Evolutionary conservation across 352 stramenopile species (phyloP).

Genomic region (Phytophthora agathidicida): DNA sequence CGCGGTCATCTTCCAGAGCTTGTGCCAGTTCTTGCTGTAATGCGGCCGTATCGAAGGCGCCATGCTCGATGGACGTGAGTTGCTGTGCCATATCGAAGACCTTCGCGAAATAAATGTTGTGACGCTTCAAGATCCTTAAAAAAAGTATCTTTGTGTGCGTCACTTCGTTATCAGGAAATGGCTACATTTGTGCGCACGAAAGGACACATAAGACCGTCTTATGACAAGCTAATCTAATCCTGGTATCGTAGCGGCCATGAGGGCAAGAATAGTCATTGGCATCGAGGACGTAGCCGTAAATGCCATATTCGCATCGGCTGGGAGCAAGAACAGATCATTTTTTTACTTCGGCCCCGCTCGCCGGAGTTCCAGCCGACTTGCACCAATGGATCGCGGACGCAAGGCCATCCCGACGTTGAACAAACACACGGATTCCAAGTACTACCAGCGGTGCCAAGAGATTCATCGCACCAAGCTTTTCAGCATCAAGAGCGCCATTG

Average conservation of each 20-base stretch:
- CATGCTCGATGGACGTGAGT: constrained; percentile 82
- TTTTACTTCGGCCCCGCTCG: not conserved
- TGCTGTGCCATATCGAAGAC: constrained; percentile 30
- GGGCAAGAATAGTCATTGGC: constrained; percentile 25
- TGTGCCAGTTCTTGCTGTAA: constrained; percentile 75
- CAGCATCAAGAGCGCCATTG: constrained; percentile 94
- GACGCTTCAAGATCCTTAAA: constrained; percentile 8
- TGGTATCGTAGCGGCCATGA: not conserved
- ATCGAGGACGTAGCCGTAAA: not conserved
- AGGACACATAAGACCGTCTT: constrained; percentile 30
- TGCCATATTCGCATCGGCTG: constrained; percentile 23
- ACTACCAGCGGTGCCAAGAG: constrained; percentile 87
- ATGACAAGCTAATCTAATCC: constrained; percentile 27
- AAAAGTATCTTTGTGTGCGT: constrained; percentile 34
- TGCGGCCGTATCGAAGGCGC: constrained; percentile 72
- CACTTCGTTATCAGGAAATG: constrained; percentile 21
- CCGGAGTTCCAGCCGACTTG: too few relatives aligned
- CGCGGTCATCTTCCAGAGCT: constrained; percentile 79
- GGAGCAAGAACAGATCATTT: constrained; percentile 2
- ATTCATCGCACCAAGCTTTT: constrained; percentile 85
- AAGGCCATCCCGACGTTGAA: constrained; percentile 89
- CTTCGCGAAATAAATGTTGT: not conserved
- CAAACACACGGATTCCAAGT: constrained; percentile 88
- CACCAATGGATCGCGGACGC: constrained; percentile 78
- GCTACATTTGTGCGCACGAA: constrained; percentile 27